Base-by-base conservation (phyloP, 257 asterid species). In the Penstemon eatonii region DNA sequence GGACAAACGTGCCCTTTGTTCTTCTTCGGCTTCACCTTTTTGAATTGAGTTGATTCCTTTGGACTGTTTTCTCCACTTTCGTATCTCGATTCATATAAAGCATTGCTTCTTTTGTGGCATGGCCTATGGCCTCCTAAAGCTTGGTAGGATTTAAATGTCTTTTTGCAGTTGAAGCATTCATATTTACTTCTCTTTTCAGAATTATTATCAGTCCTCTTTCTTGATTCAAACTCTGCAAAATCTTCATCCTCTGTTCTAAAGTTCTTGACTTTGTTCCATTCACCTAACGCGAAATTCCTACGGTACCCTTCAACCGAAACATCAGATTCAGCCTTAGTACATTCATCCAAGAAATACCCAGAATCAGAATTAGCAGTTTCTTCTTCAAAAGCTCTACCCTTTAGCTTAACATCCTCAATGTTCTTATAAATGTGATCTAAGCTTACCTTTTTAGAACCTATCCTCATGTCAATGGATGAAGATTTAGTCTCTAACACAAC, bases 111-210 rank as follows among this genome's bases (percentile, higher is more conserved):
- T 57, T 84, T 90, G 80, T 87, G 96, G 81, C 99, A 93, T 0
- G 99, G 99, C 52, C 92, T 82, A 63, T 93, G 99, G 40, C 99
- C 99, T 9, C 99, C 99, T 1, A 93, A 90, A 50, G 95, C 99
- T 67, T 93, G 99, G 78, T 75, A 90, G 3, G 99, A 93, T 71
- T 78, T 84, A 81, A 93, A 93, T 41, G 36, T 67, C 95, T 82
- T 93, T 78, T 86, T 87, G 73, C 99, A 93, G 73, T 83, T 93
- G 75, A 88, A 80, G 76, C 99, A 93, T 76, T 89, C 93, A 51
- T 88, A 93, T 70, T 84, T 87, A 57, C 81, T 86, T 71, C 80
- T 86, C 79, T 89, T 90, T 51, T 43, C 66, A 65, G 75, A 8
- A 56, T 44, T 60, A 33, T 63, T 64, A 43, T 69, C 72, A 67